phyloP scores from a whole-genome alignment of 768 basidiomycete genomes.

The Gymnopilus junonius region DNA sequence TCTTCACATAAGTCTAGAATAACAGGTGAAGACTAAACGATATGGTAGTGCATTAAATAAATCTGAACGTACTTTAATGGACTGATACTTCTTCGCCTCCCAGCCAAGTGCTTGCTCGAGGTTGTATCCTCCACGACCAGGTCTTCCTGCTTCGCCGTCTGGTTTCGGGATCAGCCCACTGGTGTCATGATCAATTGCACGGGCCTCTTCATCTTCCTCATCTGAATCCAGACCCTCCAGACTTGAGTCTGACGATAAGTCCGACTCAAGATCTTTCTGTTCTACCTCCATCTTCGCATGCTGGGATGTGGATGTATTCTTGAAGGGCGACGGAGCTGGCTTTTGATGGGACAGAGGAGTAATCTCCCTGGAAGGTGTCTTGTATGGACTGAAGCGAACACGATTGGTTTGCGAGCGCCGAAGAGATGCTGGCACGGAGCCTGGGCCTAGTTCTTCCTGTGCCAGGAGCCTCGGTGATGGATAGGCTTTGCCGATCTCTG shows the following conservation, averaged over 20 bases:
- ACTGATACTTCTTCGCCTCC: slow-evolving; percentile 15
- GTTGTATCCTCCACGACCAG: slow-evolving; percentile 28
- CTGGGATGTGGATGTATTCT: not conserved
- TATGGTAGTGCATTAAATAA: too few relatives aligned
- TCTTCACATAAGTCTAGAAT: slow-evolving; percentile 9
- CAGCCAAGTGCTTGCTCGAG: slow-evolving; percentile 23
- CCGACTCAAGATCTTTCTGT: not conserved
- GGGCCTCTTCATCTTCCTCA: not conserved
- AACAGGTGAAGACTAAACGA: not conserved
- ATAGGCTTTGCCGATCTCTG: slow-evolving; percentile 7
- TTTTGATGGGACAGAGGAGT: not conserved
- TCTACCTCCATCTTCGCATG: not conserved
- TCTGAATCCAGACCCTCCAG: not conserved
- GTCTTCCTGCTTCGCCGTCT: slow-evolving; percentile 23
- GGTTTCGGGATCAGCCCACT: slow-evolving; percentile 27
- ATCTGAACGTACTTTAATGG: slow-evolving; percentile 23
- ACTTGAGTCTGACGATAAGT: not conserved
- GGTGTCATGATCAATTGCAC: not conserved
- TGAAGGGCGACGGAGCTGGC: not conserved
- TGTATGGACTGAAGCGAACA: too few relatives aligned
- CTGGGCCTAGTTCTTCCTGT: slow-evolving; percentile 10
- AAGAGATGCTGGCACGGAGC: not conserved
- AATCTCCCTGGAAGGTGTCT: not conserved
- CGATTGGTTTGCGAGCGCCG: too few relatives aligned
- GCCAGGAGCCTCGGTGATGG: slow-evolving; percentile 6